These are phyloP conservation scores for Penicillium psychrosexuale DNA, from an alignment of 2,329 filamentous ascomycete species.

Conservation along the genomic window DNA sequence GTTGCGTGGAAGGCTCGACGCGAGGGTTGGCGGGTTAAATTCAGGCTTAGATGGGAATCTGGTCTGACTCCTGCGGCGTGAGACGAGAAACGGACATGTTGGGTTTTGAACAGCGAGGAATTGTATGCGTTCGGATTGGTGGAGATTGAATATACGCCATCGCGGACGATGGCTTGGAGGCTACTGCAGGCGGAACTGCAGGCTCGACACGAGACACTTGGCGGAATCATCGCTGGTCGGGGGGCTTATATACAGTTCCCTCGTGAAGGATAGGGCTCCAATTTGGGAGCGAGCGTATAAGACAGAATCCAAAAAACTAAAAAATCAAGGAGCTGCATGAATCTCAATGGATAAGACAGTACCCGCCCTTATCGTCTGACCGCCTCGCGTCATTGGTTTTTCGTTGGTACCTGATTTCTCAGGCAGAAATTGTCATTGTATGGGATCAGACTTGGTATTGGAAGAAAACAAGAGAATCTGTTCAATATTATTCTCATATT, in stretches of 20 bases:
- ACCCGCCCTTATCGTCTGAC: conserved; percentile 23
- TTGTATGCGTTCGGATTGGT: conserved; percentile 10
- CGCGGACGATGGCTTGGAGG: conserved; percentile 28
- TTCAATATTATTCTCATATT: background rate
- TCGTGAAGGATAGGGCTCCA: background rate
- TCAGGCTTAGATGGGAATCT: background rate
- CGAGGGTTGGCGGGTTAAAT: background rate
- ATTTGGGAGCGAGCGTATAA: background rate
- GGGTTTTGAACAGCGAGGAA: background rate
- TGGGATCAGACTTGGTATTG: background rate
- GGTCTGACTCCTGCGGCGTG: background rate
- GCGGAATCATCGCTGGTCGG: conserved; percentile 27
- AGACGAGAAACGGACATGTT: background rate
- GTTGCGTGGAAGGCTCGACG: conserved; percentile 3
- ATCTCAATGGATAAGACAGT: conserved; percentile 17
- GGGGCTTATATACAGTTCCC: background rate
- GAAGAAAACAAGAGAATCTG: background rate
- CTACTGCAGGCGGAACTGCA: conserved; percentile 35
- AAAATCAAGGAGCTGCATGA: background rate
- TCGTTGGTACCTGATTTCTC: background rate
- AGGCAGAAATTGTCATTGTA: background rate
- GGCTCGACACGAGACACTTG: conserved; percentile 31
- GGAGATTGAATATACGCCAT: conserved; percentile 18
- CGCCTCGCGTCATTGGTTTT: conserved; percentile 22
- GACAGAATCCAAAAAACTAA: conserved; percentile 7